Evolutionary conservation across 1,139 yeast genomes (phyloP).

Genomic region (Blastobotrys indianensis): DNA sequence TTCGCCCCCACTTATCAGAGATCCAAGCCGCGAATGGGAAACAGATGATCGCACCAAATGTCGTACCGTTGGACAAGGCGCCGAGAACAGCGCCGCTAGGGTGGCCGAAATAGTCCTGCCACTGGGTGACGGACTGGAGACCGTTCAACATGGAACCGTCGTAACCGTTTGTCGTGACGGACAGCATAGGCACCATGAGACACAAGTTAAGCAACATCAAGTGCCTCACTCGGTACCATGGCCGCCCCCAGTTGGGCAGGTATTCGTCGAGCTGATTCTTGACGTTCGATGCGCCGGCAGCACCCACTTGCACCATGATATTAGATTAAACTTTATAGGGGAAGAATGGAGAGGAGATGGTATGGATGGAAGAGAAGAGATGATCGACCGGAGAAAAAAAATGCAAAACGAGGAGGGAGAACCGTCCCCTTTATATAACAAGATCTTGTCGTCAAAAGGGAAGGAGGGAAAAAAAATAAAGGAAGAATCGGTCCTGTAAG

Average conservation of each 20-base stretch:
- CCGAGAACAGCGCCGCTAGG: conserved; percentile 11
- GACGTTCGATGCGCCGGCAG: not conserved
- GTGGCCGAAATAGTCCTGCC: conserved; percentile 7
- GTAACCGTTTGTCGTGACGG: conserved; percentile 11
- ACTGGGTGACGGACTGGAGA: conserved; percentile 10
- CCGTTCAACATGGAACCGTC: conserved; percentile 13
- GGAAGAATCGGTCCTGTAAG: too few species aligned
- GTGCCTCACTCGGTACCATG: conserved; percentile 36
- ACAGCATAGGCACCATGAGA: conserved; percentile 11
- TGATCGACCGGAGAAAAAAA: too few species aligned
- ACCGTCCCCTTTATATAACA: too few species aligned
- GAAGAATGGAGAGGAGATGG: too few species aligned
- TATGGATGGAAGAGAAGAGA: too few species aligned
- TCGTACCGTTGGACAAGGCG: conserved; percentile 17
- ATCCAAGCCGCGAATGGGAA: conserved; percentile 10
- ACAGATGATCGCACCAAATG: conserved; percentile 10
- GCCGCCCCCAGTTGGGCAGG: conserved; percentile 29
- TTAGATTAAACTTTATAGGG: too few species aligned
- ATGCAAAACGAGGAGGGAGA: too few species aligned
- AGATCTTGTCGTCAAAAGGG: too few species aligned
- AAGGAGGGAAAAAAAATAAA: too few species aligned
- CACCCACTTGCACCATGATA: too few species aligned
- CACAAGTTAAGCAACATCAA: conserved; percentile 35
- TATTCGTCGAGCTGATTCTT: conserved; percentile 25
- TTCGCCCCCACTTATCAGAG: conserved; percentile 11